Evolutionary conservation across 805 yeast genomes (phyloP), one percentile per base, ranked within the genome.

Genomic region (Zygosaccharomyces siamensis): DNA sequence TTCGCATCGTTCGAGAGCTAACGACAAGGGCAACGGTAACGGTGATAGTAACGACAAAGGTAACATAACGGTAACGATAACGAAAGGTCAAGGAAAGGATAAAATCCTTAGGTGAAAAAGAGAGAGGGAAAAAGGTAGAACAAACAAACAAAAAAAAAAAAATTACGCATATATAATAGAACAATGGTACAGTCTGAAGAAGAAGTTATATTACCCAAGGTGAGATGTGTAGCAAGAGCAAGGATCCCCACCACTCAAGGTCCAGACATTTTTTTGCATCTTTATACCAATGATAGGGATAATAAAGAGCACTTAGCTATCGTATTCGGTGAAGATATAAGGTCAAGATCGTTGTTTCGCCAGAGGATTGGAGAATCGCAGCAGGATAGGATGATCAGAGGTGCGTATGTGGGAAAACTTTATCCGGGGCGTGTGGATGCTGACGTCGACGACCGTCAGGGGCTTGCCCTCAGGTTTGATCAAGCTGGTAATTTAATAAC

Each of bases 211-310:
- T 71, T 92, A 52, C 98, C 98, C 1, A 58, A 65, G 23, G 98
- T 93, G 10, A 77, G 78, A 60, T 93, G 99, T 67, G 78, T 89
- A 45, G 96, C 96, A 4, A 75, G 99, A 46, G 99, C 99, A 2
- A 75, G 99, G 51, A 92, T 93, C 47, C 99, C 99, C 43, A 93
- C 99, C 3, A 89, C 96, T 1, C 82, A 83, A 46, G 98, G 97
- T 3, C 89, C 95, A 1, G 99, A 93, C 63, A 89, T 92, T 45
- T 93, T 89, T 60, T 72, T 93, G 48, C 99, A 93, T 70, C 69
- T 93, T 31, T 93, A 93, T 69, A 76, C 85, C 42, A 93, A 93
- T 64, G 81, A 89, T 62, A 70, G 84, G 47, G 99, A 93, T 68
- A 74, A 81, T 43, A 93, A 93, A 66, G 99, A 93, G 68, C 99